These are phyloP conservation scores for Adansonia digitata DNA, from an alignment of 345 rosid genomes.

Conservation along the genomic window DNA sequence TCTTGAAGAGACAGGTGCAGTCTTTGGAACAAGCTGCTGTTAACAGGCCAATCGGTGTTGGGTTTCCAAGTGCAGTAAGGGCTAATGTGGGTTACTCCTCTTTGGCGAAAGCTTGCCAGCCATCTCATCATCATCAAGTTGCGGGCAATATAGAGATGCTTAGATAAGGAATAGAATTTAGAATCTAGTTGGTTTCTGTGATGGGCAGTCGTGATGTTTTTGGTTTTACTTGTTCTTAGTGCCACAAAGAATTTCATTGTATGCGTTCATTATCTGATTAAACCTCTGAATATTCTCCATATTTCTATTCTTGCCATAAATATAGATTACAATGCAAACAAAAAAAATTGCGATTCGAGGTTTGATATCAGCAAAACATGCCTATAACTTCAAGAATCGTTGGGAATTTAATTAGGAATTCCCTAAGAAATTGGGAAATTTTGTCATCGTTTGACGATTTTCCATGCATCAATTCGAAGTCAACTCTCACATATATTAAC, in stretches of 20 bases:
- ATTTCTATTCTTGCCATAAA: not conserved
- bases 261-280: not conserved
- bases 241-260: not conserved
- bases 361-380: not conserved
- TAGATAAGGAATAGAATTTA: conserved; percentile 25
- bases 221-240: conserved; percentile 3
- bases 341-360: not conserved
- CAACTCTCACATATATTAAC: not conserved
- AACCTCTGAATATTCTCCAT: not conserved
- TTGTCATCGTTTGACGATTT: not conserved
- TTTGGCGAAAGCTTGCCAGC: conserved; percentile 47
- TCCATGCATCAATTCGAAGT: not conserved
- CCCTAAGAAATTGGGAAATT: not conserved
- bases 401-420: not conserved
- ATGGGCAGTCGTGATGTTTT: not conserved
- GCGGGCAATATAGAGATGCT: conserved; percentile 56
- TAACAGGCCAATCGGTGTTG: conserved; percentile 27
- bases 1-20: conserved; percentile 82
- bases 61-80: conserved; percentile 31
- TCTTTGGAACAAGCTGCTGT: conserved; percentile 67
- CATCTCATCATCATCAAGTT: conserved; percentile 38
- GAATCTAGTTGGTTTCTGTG: not conserved
- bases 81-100: conserved; percentile 36
- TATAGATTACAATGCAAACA: no score
- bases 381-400: not conserved